Evolutionary conservation across 2,329 filamentous ascomycete genomes (phyloP).

Genomic region (Hortaea sp.): DNA sequence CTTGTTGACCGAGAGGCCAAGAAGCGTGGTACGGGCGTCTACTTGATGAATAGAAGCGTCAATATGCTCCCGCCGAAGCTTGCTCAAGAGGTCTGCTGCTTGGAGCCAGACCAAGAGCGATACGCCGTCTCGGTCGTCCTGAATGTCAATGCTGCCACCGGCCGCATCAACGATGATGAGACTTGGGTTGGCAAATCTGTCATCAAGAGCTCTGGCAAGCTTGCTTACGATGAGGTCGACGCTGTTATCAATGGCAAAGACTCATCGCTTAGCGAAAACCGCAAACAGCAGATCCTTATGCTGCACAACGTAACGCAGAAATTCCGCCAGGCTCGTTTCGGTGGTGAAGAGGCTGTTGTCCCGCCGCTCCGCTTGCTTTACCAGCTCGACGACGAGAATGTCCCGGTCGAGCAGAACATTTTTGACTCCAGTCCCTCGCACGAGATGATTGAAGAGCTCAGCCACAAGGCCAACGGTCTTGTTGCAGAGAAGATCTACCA

Average conservation of each 20-base stretch:
- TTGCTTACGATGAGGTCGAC: constrained; percentile 80
- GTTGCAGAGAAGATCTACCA: constrained; percentile 75
- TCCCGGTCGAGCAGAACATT: constrained; percentile 91
- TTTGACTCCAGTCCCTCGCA: constrained; percentile 84
- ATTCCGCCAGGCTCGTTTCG: constrained; percentile 80
- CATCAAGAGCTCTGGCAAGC: constrained; percentile 80
- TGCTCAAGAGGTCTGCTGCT: constrained; percentile 76
- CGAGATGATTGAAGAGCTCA: constrained; percentile 88
- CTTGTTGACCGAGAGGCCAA: constrained; percentile 94
- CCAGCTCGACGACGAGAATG: constrained; percentile 95
- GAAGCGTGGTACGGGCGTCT: constrained; percentile 93
- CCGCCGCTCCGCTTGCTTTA: constrained; percentile 81
- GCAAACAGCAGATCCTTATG: constrained; percentile 67
- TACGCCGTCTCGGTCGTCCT: constrained; percentile 90
- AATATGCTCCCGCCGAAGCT: constrained; percentile 81
- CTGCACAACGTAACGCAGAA: constrained; percentile 75
- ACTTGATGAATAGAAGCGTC: constrained; percentile 82
- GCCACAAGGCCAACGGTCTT: constrained; percentile 83
- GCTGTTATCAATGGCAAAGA: constrained; percentile 57
- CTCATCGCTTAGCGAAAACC: constrained; percentile 52
- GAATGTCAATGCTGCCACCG: constrained; percentile 73
- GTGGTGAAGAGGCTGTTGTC: constrained; percentile 62
- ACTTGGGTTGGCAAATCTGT: constrained; percentile 91
- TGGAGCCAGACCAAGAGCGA: constrained; percentile 77
- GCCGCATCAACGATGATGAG: constrained; percentile 70